Percentiles rank a stretch among this genome's conserved stretches.
These are phyloP conservation scores for Boletus subcaerulescens DNA, from an alignment of 768 basidiomycete species.

Conservation along the genomic window DNA sequence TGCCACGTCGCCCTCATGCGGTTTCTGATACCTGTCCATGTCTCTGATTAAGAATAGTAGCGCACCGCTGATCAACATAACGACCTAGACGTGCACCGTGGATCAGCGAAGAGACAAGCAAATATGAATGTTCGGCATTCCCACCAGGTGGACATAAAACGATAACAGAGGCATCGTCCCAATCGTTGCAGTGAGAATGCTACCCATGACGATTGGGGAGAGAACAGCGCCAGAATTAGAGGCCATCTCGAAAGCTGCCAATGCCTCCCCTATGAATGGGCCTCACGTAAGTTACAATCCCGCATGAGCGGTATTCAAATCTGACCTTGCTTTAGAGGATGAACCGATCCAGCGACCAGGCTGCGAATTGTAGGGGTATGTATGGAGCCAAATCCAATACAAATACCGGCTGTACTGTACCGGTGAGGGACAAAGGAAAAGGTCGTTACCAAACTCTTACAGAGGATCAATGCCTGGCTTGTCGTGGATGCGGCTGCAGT, in stretches of 20 bases:
- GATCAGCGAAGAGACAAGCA: not conserved
- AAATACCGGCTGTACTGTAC: conserved; percentile 11
- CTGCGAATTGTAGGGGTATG: conserved; percentile 24
- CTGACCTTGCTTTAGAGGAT: conserved; percentile 28
- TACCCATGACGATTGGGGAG: conserved; percentile 31
- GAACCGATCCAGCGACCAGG: conserved; percentile 26
- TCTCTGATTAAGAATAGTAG: conserved; percentile 25
- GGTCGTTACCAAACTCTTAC: conserved; percentile 1
- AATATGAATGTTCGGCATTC: not conserved
- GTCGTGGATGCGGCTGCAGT: conserved; percentile 14
- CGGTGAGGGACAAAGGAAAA: not conserved
- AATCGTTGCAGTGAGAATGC: conserved; percentile 26
- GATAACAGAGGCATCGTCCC: conserved; percentile 16
- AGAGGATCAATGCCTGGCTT: conserved; percentile 4
- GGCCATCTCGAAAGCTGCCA: conserved; percentile 30
- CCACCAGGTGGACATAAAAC: conserved; percentile 25
- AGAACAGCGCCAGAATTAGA: conserved; percentile 16
- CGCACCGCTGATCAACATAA: conserved; percentile 11
- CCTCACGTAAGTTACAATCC: not conserved
- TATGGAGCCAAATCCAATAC: conserved; percentile 14
- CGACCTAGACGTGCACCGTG: conserved; percentile 2
- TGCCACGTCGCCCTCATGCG: too few relatives aligned
- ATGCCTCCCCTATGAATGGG: conserved; percentile 22
- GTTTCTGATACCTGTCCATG: conserved; percentile 9
- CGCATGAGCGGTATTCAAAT: too few relatives aligned